Conservation (phyloP, 768 basidiomycete species). For the Rhodosporidiobolus sp. region DNA sequence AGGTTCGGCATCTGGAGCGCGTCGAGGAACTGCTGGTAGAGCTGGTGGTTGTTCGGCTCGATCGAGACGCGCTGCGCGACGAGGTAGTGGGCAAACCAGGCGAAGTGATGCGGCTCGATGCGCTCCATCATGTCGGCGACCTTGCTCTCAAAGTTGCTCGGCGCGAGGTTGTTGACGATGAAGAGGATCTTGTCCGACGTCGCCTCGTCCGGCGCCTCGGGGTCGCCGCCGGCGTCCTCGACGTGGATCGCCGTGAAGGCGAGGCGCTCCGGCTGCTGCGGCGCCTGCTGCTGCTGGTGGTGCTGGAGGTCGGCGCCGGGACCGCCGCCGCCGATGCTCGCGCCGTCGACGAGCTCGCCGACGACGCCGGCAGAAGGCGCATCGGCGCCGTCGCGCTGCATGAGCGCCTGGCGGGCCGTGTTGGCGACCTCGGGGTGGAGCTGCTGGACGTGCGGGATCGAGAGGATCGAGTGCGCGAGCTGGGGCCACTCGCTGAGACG, state of each 20-base stretch:
- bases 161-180: slow-evolving; percentile 96
- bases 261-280: slow-evolving; percentile 53
- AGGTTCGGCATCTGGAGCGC: slow-evolving; percentile 67
- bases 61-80: slow-evolving; percentile 92
- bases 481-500: slow-evolving; percentile 89
- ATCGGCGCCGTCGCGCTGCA: slow-evolving; percentile 36
- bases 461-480: slow-evolving; percentile 79
- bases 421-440: slow-evolving; percentile 65
- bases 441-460: slow-evolving; percentile 81
- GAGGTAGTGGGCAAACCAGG: slow-evolving; percentile 97
- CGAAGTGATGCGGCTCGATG: slow-evolving; percentile 76
- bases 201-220: slow-evolving; percentile 72
- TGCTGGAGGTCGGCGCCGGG: not conserved
- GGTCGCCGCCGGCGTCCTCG: slow-evolving; percentile 63
- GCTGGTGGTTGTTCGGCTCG: slow-evolving; percentile 93
- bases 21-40: slow-evolving; percentile 92
- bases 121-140: slow-evolving; percentile 77
- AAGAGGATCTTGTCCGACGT: slow-evolving; percentile 90
- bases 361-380: slow-evolving; percentile 35
- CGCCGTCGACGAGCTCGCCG: slow-evolving; percentile 32
- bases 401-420: slow-evolving; percentile 39
- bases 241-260: slow-evolving; percentile 76
- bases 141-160: slow-evolving; percentile 86
- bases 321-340: not conserved
- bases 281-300: slow-evolving; percentile 28